These are phyloP conservation scores for Ruellia speciosa DNA, from an alignment of 305 asterid species.

Conservation along the genomic window DNA sequence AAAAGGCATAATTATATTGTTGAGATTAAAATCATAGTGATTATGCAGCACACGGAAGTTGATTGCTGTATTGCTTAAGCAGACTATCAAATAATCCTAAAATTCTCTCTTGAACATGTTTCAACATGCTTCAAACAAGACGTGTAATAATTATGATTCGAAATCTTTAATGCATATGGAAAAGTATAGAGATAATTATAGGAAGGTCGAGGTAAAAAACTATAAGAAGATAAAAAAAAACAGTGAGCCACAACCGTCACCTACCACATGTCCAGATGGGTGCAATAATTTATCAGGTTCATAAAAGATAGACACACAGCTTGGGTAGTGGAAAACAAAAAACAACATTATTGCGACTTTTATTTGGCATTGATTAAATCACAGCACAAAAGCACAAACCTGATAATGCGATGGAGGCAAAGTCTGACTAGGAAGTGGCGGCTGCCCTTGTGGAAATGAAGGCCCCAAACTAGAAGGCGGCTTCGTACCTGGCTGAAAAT, in stretches of 20 bases:
- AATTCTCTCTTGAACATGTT: neutral
- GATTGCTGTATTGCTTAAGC: constrained; percentile 10
- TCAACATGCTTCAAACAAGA: neutral
- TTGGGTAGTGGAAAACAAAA: no score
- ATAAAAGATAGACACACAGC: no score
- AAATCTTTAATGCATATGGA: constrained; percentile 4
- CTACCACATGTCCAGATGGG: no score
- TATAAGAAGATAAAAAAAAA: no score
- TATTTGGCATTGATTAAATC: neutral
- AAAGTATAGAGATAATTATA: no score
- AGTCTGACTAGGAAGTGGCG: constrained; percentile 55
- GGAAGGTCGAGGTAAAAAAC: no score
- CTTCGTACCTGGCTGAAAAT: constrained; percentile 55
- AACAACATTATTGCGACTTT: no score
- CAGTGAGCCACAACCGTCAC: no score
- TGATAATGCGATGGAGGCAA: constrained; percentile 58
- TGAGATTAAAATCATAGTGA: constrained; percentile 12
- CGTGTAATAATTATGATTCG: neutral
- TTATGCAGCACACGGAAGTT: neutral
- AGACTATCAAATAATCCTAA: neutral
- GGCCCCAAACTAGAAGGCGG: constrained; percentile 60
- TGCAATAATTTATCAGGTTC: no score
- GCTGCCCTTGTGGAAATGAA: constrained; percentile 67
- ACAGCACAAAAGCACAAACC: constrained; percentile 32
- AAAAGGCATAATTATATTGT: constrained; percentile 18